Base-by-base conservation (phyloP, 345 rosid species). In the Linum trigynum region DNA sequence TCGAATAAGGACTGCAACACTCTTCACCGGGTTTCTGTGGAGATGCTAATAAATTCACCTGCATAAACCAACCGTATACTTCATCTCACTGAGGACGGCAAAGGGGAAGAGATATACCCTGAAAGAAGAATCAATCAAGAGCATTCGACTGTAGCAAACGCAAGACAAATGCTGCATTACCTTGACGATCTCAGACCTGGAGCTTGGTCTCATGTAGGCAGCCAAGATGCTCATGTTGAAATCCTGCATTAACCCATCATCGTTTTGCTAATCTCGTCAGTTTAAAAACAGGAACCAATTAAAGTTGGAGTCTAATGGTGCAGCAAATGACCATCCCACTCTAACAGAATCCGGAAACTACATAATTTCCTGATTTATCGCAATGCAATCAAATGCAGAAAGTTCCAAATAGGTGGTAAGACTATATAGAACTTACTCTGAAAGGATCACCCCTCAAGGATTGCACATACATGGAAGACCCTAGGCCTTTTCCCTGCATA, bases 201-300 rank as follows among this genome's bases (percentile, higher is more conserved):
- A 86, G 76, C 82, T 85, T 1, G 97, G 91, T 60, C 91, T 84
- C 38, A 84, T 80, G 48, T 81, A 83, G 32, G 97, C 92, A 59
- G 96, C 94, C 79, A 90, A 77, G 61, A 90, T 84, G 66, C 96
- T 88, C 97, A 90, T 82, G 80, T 88, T 87, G 80, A 92, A 92
- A 67, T 88, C 91, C 98, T 92, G 80, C 8, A 32, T 1, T 55
- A 11, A 65, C 39, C 38, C 40, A 60, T 40, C 36, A 40, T 16
- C 43, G 48, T 15, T 35, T 35, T 23, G 23, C 37, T 7, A 51
- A 65, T 6, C 39, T 41, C 39, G 42, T 40, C 35, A 36, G 15
- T 16, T 38, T 39, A 58, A 11, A 69, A 59, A 60, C 69, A 23
- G 43, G 4, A 51, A 41, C 60, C 2, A 70, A 10, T 65, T 37